Base-by-base conservation (phyloP, 2,329 filamentous ascomycete species). In the Huntiella bhutanensis region DNA sequence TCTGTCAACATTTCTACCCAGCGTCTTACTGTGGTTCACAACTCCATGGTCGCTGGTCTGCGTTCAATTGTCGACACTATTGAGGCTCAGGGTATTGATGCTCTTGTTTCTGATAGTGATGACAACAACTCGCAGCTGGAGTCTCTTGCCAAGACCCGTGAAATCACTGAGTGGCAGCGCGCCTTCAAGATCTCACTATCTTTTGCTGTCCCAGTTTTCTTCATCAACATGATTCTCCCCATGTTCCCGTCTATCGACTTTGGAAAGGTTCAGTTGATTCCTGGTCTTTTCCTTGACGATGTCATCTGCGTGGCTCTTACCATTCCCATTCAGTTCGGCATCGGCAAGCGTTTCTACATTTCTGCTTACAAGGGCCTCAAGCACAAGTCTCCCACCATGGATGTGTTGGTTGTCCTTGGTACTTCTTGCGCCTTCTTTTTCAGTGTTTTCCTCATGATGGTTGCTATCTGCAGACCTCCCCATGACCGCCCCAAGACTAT, bases 381-480 rank as follows among this genome's bases (percentile, higher is more conserved):
- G 62, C 91, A 98, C 59, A 75, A 77, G 15, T 82, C 87, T 4
- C 88, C 91, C 0, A 98, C 91, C 1, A 98, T 98, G 91, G 91
- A 98, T 58, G 91, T 96, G 1, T 70, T 98, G 16, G 83, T 98
- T 45, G 83, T 94, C 49, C 66, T 98, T 13, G 91, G 91, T 45
- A 98, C 91, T 5, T 93, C 87, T 0, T 81, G 86, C 16, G 91
- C 91, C 15, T 98, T 96, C 66, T 91, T 94, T 62, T 98, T 95
- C 64, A 96, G 88, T 59, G 65, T 86, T 54, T 75, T 83, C 41
- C 75, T 85, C 12, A 95, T 98, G 85, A 46, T 80, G 4, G 77
- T 96, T 12, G 92, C 86, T 0, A 59, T 96, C 15, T 53, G 82
- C 11, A 68, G 74, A n/a, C 66, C 75, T 16, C 82, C 85, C 5